Evolutionary conservation across 768 basidiomycete species (phyloP), one percentile per base, ranked within the genome.

Genomic region (Mycena filopes): DNA sequence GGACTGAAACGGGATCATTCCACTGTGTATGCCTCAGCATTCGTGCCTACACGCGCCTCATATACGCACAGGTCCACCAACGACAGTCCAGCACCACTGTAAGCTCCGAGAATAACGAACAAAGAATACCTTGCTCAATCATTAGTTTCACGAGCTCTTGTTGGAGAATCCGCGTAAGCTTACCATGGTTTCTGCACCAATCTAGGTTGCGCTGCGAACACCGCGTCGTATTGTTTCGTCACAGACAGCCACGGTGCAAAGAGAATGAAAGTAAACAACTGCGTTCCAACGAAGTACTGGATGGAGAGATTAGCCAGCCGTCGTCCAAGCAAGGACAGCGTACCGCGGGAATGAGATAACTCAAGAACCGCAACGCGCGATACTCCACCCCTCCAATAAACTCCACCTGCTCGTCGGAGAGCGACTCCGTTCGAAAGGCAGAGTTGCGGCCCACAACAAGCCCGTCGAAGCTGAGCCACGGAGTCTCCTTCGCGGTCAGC

Each of bases 361-460:
- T 85, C 68, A 86, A 74, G 58, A 85, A 62, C 55, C 80, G 79
- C 68, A 93, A 74, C 4, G 91, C 89, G 4, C 87, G 77, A 74
- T 89, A 93, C 77, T 95, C 93, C 25, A 91, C 86, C 0, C 92
- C 92, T 4, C 92, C 92, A 20, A 95, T 76, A 66, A 88, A 83
- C 72, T 93, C 91, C 59, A 91, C 72, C 72, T 93, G 84, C 21
- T 91, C 89, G 66, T 87, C 83, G 4, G 84, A 85, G 71, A 95
- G 73, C 65, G 74, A 82, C 33, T 85, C 84, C 15, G 80, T 83
- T 43, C 78, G 75, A 66, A 89, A 86, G 65, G 85, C 79, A 10
- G 86, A 89, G 71, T 91, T 92, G 21, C 89, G 77, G 5, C 87
- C 86, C 7, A 89, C 84, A 12, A 83, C 75, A 4, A 91, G 73